Percentiles rank a stretch among this genome's conserved stretches.
phyloP scores from a whole-genome alignment of 73 alveolate genomes.

The Paramecium sexaurelia region DNA sequence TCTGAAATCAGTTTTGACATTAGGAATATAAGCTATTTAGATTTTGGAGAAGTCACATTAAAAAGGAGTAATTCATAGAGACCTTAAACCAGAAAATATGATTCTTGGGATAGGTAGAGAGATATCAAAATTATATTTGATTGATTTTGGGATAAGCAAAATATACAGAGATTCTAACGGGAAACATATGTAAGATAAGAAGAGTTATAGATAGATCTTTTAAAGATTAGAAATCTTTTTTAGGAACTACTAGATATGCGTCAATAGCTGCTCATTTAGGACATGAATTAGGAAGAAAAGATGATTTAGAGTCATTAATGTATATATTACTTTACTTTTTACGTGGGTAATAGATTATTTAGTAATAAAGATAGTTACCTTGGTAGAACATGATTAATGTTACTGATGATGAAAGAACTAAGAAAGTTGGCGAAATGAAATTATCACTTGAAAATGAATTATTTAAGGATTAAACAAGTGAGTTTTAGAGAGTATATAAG shows the following conservation, averaged over 20 bases:
- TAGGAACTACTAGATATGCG: conserved; percentile 76
- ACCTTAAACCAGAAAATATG: conserved; percentile 67
- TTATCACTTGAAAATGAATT: not conserved
- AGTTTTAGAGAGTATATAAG: conserved; percentile 67
- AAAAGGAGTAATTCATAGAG: conserved; percentile 63
- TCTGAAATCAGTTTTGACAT: conserved; percentile 56
- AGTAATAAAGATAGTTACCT: conserved; percentile 49
- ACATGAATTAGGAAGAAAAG: conserved; percentile 71
- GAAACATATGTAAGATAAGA: conserved; percentile 44
- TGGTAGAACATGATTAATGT: conserved; percentile 68
- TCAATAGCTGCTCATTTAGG: conserved; percentile 75
- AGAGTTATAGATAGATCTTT: conserved; percentile 22
- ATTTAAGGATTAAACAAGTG: conserved; percentile 62
- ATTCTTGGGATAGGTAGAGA: conserved; percentile 60
- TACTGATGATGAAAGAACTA: conserved; percentile 59
- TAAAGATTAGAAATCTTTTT: conserved; percentile 64
- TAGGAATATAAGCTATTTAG: conserved; percentile 11
- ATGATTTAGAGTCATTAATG: conserved; percentile 75
- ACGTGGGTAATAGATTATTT: conserved; percentile 65
- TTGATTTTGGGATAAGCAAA: conserved; percentile 65
- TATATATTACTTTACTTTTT: conserved; percentile 70
- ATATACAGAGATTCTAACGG: conserved; percentile 63
- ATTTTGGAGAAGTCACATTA: conserved; percentile 48
- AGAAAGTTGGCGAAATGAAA: conserved; percentile 66
- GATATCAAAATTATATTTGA: conserved; percentile 37